Conservation (phyloP, 805 yeast species). For the Lipomyces yamadae region DNA sequence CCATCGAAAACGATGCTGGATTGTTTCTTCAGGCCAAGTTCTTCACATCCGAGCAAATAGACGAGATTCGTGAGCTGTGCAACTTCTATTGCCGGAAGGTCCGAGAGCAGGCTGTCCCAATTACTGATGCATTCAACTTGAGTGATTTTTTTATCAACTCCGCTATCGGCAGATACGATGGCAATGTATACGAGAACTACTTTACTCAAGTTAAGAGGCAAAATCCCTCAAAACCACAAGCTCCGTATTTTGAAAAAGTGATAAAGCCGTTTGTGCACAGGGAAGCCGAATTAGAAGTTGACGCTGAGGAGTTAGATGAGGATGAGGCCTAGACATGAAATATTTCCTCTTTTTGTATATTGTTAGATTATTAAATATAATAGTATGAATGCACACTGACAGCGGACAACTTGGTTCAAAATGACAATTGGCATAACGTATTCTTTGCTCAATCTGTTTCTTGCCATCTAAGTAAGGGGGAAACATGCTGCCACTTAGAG, state of each 20-base stretch:
- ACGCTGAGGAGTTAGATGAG: constrained; percentile 30
- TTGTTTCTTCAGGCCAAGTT: constrained; percentile 69
- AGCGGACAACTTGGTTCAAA: too few relatives aligned
- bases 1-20: constrained; percentile 73
- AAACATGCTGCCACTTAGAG: too few relatives aligned
- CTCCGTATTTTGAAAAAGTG: constrained; percentile 57
- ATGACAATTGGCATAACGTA: too few relatives aligned
- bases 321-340: constrained; percentile 21
- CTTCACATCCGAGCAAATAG: constrained; percentile 56
- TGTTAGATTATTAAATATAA: not conserved
- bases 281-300: constrained; percentile 38
- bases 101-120: constrained; percentile 72
- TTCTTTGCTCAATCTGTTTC: too few relatives aligned
- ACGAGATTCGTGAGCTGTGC: constrained; percentile 51
- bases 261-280: constrained; percentile 48
- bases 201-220: constrained; percentile 64
- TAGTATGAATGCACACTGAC: not conserved
- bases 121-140: constrained; percentile 83
- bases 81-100: constrained; percentile 55
- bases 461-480: too few relatives aligned
- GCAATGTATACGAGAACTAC: constrained; percentile 82
- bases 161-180: constrained; percentile 78
- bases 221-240: constrained; percentile 53
- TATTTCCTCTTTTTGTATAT: not conserved
- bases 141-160: constrained; percentile 83